phyloP scores from a whole-genome alignment of 176 grass and related monocot genomes.

The Rhynchospora pubera region DNA sequence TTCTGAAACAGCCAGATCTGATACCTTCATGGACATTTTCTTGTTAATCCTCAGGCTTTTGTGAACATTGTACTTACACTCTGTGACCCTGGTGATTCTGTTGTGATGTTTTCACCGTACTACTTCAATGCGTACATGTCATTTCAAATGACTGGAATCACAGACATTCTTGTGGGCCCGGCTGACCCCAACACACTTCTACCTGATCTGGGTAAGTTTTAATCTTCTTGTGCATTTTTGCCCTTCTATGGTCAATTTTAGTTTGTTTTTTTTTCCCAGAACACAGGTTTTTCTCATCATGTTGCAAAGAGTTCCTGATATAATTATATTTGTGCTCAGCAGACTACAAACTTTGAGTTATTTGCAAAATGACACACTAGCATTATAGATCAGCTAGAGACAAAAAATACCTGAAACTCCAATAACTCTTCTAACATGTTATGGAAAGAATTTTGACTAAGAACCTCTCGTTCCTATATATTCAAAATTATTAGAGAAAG shows the following conservation, averaged over 20 bases:
- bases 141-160: conserved; percentile 98
- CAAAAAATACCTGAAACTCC: background rate
- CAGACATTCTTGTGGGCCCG: conserved; percentile 72
- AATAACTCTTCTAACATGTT: background rate
- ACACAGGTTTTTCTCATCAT: background rate
- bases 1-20: background rate
- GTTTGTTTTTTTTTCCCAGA: background rate
- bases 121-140: conserved; percentile 98
- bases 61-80: conserved; percentile 89
- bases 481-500: background rate
- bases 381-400: background rate
- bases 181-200: conserved; percentile 65
- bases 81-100: conserved; percentile 91
- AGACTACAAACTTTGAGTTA: background rate
- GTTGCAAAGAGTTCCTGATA: background rate
- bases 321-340: background rate
- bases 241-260: background rate
- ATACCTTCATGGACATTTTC: conserved; percentile 18
- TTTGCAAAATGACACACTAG: background rate
- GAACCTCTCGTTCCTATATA: background rate
- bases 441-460: no score
- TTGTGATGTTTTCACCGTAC: conserved; percentile 96
- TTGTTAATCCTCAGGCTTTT: conserved; percentile 62
- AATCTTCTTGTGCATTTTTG: background rate
- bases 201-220: conserved; percentile 60